Evolutionary conservation across 306 rosid species (phyloP).

Genomic region (Cicer arietinum): DNA sequence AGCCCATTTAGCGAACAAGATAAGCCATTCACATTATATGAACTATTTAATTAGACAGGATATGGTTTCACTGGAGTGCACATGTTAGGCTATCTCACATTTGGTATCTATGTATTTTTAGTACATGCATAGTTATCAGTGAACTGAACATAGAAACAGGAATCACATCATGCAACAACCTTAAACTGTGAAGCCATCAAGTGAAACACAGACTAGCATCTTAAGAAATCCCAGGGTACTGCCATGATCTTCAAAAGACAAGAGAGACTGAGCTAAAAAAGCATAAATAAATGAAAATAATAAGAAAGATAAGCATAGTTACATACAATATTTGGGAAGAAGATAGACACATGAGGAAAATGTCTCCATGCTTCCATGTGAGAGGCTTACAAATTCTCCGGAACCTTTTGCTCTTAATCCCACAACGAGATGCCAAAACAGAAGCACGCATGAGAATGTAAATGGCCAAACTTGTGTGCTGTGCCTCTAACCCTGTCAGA

Average conservation of each 20-base stretch:
- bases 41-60: conserved; percentile 30
- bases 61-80: background rate
- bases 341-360: conserved; percentile 95
- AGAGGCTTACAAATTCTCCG: conserved; percentile 90
- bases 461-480: conserved; percentile 89
- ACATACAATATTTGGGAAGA: conserved; percentile 94
- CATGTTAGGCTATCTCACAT: conserved; percentile 5
- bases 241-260: conserved; percentile 22
- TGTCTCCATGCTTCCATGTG: conserved; percentile 94
- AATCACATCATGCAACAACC: conserved; percentile 7
- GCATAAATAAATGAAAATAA: background rate
- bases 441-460: conserved; percentile 96
- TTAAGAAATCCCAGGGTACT: conserved; percentile 1
- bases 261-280: background rate
- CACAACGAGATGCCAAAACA: conserved; percentile 89
- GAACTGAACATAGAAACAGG: conserved; percentile 23
- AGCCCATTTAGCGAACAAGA: background rate
- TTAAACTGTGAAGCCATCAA: conserved; percentile 19
- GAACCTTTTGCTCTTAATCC: conserved; percentile 90
- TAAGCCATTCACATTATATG: background rate
- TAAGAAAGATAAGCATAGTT: conserved; percentile 4
- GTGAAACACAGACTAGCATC: conserved; percentile 1
- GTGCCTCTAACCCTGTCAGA: conserved; percentile 80
- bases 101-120: conserved; percentile 7
- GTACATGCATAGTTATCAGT: conserved; percentile 27